Evolutionary conservation across 1,139 yeast species (phyloP), one percentile per base, ranked within the genome.

Genomic region (Suhomyces choctaworum): DNA sequence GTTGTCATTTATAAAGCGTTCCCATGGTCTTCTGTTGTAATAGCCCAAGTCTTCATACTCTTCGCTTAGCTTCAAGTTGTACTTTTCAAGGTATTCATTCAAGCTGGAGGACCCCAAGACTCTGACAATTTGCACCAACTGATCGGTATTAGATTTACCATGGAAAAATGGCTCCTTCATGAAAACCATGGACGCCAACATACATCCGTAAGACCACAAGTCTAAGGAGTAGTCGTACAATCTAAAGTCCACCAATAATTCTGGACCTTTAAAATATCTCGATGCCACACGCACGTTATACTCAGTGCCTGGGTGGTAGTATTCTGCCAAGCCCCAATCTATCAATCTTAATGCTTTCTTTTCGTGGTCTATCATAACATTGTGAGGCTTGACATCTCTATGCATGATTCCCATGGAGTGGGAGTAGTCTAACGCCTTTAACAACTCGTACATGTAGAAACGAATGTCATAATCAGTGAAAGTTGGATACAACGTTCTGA

Each of bases 381-480:
- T 94, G 58, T 94, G 97, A 19, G 98, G 98, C 62, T 94, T 94
- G 44, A 94, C 98, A 62, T 94, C 99, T 58, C 99, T 74, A 63
- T 94, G 99, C 87, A 94, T 94, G 45, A 94, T 90, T 26, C 98
- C 99, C 88, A 87, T 88, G 5, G 96, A 87, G 63, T 94, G 99
- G 31, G 94, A 85, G 60, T 78, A 94, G 62, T 94, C 97, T 44
- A 94, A 73, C 0, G 98, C 98, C 51, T 78, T 82, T 50, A 94
- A 73, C 45, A 94, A 73, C 64, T 92, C 96, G 49, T 74, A 81
- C 78, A 92, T 89, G 64, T 94, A 94, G 65, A 66, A 90, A 46
- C 95, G 78, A 50, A 92, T 83, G 57, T 94, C 98, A 43, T 66
- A 65, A 53, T 83, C 89, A 19, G 85, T 73, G 55, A 94, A 84